Evolutionary conservation across 306 rosid genomes (phyloP), one percentile per base, ranked within the genome.

Genomic region (Leucaena leucocephala): DNA sequence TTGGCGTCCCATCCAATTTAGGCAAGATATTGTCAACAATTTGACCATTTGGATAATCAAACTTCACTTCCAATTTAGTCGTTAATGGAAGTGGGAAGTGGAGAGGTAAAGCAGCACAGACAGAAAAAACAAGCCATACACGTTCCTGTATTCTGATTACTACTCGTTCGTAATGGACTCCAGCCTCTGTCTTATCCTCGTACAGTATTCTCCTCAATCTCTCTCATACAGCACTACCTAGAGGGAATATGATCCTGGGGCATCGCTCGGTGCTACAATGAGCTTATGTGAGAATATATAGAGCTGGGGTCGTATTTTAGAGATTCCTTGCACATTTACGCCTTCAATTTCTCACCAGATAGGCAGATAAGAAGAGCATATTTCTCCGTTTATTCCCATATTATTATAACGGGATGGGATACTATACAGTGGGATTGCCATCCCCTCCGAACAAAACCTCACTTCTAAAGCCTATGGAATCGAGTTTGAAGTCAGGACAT

Each of bases 161-260:
- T 74, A 44, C 46, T 70, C 82, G 44, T 78, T 58, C 48, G 36
- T 10, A 15, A 21, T 67, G 59, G 22, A 54, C 12, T 55, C 46
- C 15, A 45, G 34, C 52, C 43, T 52, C 57, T 4, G 52, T 42
- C 59, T 67, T 27, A 10, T 59, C 35, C 38, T 36, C 40, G 17
- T 35, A 46, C 54, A 66, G 27, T 46, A 35, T 43, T 63, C 57
- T 19, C 73, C 48, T 45, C 44, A 71, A 54, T 27, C 27, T 27
- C 27, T n/a, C 39, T 36, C 12, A 71, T 6, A 2, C 54, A 15
- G 52, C 79, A 72, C 72, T 45, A 54, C 54, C 80, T 12, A 76
- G 61, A 77, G 46, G 42, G 90, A 86, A 86, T 86, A 85, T 68
- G 59, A 78, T 86, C 76, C 83, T 45, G 44, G 68, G 59, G 82